Conservation (phyloP, 2,329 filamentous ascomycete species). For the Phyllachora maydis region DNA sequence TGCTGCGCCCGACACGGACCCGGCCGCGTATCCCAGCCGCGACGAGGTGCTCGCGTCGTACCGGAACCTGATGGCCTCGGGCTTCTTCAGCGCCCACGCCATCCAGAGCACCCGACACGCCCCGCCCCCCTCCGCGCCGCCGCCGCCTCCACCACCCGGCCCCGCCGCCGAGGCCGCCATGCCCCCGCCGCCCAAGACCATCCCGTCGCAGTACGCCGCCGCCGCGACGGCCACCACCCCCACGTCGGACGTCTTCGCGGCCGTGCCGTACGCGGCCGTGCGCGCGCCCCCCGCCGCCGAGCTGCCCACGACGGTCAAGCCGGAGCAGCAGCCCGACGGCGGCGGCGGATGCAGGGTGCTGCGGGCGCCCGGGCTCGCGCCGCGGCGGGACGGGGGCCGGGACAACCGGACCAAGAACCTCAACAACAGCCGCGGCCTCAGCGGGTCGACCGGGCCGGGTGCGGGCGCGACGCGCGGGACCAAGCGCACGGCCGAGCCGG, state of each 20-base stretch:
- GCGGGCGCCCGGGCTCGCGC: too few relatives aligned
- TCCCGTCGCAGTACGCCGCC: too few relatives aligned
- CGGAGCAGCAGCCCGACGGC: conserved; percentile 1
- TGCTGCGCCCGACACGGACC: conserved; percentile 3
- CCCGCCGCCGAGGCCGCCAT: conserved; percentile 2
- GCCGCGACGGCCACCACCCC: conserved; percentile 3
- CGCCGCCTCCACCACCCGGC: conserved; percentile 1
- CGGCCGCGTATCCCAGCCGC: conserved; percentile 12
- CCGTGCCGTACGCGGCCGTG: conserved; percentile 11
- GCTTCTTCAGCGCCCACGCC: conserved; percentile 36
- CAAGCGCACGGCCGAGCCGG: conserved; percentile 19
- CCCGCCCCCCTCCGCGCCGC: conserved; percentile 6
- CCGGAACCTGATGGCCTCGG: conserved; percentile 30
- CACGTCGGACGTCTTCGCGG: conserved; percentile 3
- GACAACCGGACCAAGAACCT: not conserved
- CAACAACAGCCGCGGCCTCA: too few relatives aligned
- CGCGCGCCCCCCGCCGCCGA: conserved; percentile 8
- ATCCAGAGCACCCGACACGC: conserved; percentile 34
- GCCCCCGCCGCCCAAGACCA: conserved; percentile 1
- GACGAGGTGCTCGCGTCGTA: conserved; percentile 36
- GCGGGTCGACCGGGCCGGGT: conserved; percentile 1
- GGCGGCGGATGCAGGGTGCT: too few relatives aligned
- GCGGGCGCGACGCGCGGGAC: conserved; percentile 19
- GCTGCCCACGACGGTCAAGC: conserved; percentile 1
- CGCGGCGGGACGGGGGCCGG: too few relatives aligned